A percentile compares a stretch with the other conserved stretches of the same genome.
phyloP scores from a whole-genome alignment of 331 rosid genomes.

The Cydonia oblonga region DNA sequence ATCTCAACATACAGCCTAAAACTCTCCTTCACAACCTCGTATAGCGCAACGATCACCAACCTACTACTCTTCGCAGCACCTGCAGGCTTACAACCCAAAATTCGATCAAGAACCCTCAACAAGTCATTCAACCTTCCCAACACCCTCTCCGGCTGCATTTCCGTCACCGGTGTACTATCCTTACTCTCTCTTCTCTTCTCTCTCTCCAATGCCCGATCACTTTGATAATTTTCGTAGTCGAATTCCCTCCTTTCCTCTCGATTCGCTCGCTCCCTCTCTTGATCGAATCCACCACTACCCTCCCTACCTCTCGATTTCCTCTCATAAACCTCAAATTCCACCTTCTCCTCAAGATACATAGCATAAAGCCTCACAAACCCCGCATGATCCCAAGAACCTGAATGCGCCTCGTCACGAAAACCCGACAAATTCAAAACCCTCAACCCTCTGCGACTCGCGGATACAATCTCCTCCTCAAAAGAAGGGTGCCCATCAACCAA shows the following conservation, averaged over 20 bases:
- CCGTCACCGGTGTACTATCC: constrained; percentile 44
- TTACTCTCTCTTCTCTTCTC: constrained; percentile 22
- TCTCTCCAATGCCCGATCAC: constrained; percentile 23
- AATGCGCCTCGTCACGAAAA: constrained; percentile 74
- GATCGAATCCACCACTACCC: constrained; percentile 6
- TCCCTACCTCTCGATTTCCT: constrained; percentile 26
- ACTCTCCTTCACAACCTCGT: constrained; percentile 64
- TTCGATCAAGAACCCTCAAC: constrained; percentile 49
- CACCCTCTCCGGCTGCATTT: constrained; percentile 52
- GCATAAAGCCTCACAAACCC: constrained; percentile 55
- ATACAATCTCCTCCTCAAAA: constrained; percentile 59
- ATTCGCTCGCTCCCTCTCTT: constrained; percentile 8
- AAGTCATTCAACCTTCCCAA: constrained; percentile 48
- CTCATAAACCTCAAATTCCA: constrained; percentile 40
- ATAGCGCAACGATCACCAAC: constrained; percentile 51
- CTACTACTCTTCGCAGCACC: constrained; percentile 60
- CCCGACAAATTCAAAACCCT: constrained; percentile 51
- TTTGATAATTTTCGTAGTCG: constrained; percentile 11
- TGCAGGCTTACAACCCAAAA: constrained; percentile 55
- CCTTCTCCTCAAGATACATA: constrained; percentile 57
- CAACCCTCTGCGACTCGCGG: constrained; percentile 36
- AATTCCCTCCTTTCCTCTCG: constrained; percentile 27
- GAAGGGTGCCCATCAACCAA: constrained; percentile 60
- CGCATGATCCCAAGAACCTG: constrained; percentile 55
- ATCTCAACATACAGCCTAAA: constrained; percentile 45